Base-by-base conservation (phyloP, 495 filamentous ascomycete genomes). In the Penicillium fimorum region DNA sequence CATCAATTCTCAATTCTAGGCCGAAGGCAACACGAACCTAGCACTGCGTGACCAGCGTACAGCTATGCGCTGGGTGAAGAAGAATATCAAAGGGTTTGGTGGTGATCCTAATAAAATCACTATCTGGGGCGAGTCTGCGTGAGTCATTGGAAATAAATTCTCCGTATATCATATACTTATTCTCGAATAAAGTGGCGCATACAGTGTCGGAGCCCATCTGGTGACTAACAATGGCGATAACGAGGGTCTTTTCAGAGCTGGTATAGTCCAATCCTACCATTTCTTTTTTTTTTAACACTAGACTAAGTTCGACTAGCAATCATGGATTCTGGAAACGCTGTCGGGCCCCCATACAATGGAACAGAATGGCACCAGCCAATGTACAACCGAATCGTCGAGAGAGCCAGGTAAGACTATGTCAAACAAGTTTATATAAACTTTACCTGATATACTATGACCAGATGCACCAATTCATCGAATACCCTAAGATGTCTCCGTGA, bases 51-150 rank as follows among this genome's bases (percentile, higher is more conserved):
- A 84, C 45, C 81, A 82, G 68, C 65, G 71, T 2, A 67, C 67
- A 15, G 79, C 75, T 37, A 65, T 82, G 60, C 67, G 69, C 33
- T 82, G 80, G 81, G 70, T 80, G 11, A 71, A 74, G 55, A 55
- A 82, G 47, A 79, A 82, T 53, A 81, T 83, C 43, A 62, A 69
- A 17, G 69, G 63, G 1, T 83, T 83, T 56, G 81, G 81, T 6
- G 81, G 81, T 13, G 76, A 83, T 57, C 73, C 78, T 0, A 82
- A 82, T 53, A 69, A 80, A 45, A 84, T 90, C 25, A 88, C 85
- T 32, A 85, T 89, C 47, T 88, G 85, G 82, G 87, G 87, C 46
- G 85, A 89, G 61, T 88, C 84, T 22, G 87, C 87, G 71, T 74
- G 46, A 59, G 70, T 63, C 13, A 5, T 29, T 24, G n/a, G 40